These are phyloP conservation scores for Emericellopsis cladophorae DNA, from an alignment of 2,329 filamentous ascomycete genomes.

Conservation along the genomic window DNA sequence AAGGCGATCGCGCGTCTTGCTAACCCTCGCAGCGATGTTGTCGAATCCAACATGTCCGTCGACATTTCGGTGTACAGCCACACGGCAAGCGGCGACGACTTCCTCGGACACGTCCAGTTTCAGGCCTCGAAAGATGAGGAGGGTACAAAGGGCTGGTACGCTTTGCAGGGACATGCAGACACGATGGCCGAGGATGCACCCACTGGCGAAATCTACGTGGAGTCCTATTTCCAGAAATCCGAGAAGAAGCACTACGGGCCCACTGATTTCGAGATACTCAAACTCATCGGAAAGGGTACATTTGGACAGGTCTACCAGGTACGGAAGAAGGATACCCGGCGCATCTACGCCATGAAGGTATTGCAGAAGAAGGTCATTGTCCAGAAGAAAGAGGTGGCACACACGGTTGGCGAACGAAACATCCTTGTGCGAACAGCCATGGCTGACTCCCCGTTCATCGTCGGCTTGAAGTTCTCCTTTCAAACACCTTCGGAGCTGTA, in stretches of 20 bases:
- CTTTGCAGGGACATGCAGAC: constrained; percentile 62
- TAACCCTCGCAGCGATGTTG: constrained; percentile 63
- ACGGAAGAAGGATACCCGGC: constrained; percentile 86
- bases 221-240: constrained; percentile 72
- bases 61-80: constrained; percentile 91
- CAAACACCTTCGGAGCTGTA: constrained; percentile 95
- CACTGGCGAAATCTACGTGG: constrained; percentile 81
- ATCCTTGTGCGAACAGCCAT: constrained; percentile 94
- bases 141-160: constrained; percentile 74
- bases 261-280: constrained; percentile 89
- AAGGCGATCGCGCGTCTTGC: not conserved
- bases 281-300: constrained; percentile 94
- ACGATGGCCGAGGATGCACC: constrained; percentile 57
- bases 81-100: constrained; percentile 67
- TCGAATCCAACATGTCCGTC: constrained; percentile 79
- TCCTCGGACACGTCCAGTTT: constrained; percentile 81
- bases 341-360: constrained; percentile 99
- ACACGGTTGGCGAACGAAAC: constrained; percentile 93
- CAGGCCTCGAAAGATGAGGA: constrained; percentile 54
- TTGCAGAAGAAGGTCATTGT: constrained; percentile 99
- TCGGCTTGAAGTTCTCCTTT: constrained; percentile 96
- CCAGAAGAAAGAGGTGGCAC: constrained; percentile 97
- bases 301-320: constrained; percentile 99
- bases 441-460: constrained; percentile 93
- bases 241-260: constrained; percentile 90